Evolutionary conservation across 2,329 filamentous ascomycete genomes (phyloP).

Genomic region (Phoma herbarum): DNA sequence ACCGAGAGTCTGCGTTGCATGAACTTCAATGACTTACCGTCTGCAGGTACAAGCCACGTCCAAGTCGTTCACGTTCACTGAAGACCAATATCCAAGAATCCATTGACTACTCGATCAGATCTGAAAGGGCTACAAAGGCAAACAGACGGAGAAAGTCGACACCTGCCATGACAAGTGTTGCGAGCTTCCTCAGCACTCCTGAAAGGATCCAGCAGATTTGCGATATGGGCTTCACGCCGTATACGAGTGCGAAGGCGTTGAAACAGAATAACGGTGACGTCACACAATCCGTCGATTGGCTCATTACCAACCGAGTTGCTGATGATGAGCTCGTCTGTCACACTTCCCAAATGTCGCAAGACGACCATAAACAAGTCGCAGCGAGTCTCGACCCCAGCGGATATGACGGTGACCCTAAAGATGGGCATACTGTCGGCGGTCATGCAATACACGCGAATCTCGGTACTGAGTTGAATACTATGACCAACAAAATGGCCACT

Average conservation of each 20-base stretch:
- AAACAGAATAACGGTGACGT: constrained; percentile 42
- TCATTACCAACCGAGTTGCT: constrained; percentile 36
- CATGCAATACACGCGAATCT: background rate
- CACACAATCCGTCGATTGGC: constrained; percentile 43
- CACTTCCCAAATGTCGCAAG: background rate
- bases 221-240: constrained; percentile 49
- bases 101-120: constrained; percentile 42
- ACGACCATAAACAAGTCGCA: background rate
- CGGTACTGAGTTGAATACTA: background rate
- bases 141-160: constrained; percentile 39
- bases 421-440: no score
- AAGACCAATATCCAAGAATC: constrained; percentile 30
- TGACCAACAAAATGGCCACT: background rate
- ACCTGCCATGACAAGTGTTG: constrained; percentile 9
- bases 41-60: constrained; percentile 43
- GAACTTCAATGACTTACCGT: background rate
- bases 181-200: constrained; percentile 30
- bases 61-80: constrained; percentile 49
- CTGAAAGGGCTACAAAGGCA: constrained; percentile 38
- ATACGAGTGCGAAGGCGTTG: constrained; percentile 38
- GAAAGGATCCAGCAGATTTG: constrained; percentile 45
- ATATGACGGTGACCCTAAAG: background rate
- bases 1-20: no score
- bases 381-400: background rate
- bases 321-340: constrained; percentile 43